phyloP scores from a whole-genome alignment of 2,329 filamentous ascomycete genomes.

The Iodosphaeria phyllophila region DNA sequence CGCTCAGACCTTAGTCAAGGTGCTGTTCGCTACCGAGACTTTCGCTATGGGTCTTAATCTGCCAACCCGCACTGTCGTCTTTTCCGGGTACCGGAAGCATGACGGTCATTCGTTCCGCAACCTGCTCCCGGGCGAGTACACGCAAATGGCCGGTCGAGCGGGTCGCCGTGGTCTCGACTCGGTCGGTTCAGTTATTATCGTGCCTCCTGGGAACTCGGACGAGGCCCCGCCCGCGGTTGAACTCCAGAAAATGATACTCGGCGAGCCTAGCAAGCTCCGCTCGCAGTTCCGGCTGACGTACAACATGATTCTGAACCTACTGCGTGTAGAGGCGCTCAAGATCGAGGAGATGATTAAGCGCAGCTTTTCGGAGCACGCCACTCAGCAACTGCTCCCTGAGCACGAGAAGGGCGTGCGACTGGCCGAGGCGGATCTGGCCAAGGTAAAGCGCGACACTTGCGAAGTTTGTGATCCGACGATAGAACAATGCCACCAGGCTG shows the following conservation, averaged over 20 bases:
- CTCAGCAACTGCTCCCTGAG: conserved; percentile 81
- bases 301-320: conserved; percentile 95
- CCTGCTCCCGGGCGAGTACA: conserved; percentile 86
- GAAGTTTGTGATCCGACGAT: conserved; percentile 64
- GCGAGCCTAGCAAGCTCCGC: conserved; percentile 82
- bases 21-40: conserved; percentile 93
- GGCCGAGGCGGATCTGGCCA: conserved; percentile 78
- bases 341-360: conserved; percentile 99
- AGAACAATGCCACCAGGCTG: conserved; percentile 62
- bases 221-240: conserved; percentile 76
- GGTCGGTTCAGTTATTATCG: conserved; percentile 88
- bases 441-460: conserved; percentile 75
- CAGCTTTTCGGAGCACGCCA: conserved; percentile 96
- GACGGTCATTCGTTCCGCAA: conserved; percentile 87
- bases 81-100: conserved; percentile 92
- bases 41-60: conserved; percentile 97
- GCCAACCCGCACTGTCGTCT: conserved; percentile 89
- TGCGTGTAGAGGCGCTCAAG: conserved; percentile 89
- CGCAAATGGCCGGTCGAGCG: conserved; percentile 93
- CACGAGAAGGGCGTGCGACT: conserved; percentile 89
- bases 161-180: conserved; percentile 83
- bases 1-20: conserved; percentile 84
- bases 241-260: conserved; percentile 84
- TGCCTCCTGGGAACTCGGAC: conserved; percentile 58
- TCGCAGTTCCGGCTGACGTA: conserved; percentile 96